phyloP scores from a whole-genome alignment of 164 flowering plant genomes.

The Magnolia kwangsiensis region DNA sequence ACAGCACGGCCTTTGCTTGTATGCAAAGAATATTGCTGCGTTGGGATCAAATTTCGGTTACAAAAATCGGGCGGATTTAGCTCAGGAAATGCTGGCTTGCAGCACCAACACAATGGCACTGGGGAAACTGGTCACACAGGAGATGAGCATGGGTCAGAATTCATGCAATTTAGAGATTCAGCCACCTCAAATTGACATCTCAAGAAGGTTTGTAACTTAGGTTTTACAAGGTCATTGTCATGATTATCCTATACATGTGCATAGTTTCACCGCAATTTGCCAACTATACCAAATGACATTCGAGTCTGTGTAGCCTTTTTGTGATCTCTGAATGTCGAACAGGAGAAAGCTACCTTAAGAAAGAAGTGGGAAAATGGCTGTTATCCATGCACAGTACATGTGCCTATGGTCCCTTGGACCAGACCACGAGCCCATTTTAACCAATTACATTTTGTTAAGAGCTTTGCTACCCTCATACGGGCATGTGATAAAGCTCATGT shows the following conservation, averaged over 20 bases:
- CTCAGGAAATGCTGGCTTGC: conserved; percentile 49
- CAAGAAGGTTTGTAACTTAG: conserved; percentile 27
- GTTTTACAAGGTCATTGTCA: background rate
- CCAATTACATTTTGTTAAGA: no score
- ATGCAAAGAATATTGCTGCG: conserved; percentile 43
- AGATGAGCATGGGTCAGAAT: conserved; percentile 14
- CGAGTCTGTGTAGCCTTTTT: no score
- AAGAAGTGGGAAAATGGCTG: no score
- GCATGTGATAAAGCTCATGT: no score
- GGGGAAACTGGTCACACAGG: conserved; percentile 38
- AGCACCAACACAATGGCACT: conserved; percentile 39
- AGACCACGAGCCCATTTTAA: no score
- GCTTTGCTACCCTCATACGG: no score
- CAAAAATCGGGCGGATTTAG: conserved; percentile 36
- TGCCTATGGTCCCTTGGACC: no score
- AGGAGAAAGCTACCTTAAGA: no score
- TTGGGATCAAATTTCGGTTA: conserved; percentile 26
- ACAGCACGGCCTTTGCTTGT: conserved; percentile 72
- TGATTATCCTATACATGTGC: background rate
- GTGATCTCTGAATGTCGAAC: no score
- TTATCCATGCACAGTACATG: no score
- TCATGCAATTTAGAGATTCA: conserved; percentile 13
- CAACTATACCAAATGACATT: no score
- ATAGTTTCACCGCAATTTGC: no score
- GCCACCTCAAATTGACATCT: conserved; percentile 14